These are phyloP conservation scores for Rosellinia necatrix DNA, from an alignment of 2,329 filamentous ascomycete species.

Conservation along the genomic window DNA sequence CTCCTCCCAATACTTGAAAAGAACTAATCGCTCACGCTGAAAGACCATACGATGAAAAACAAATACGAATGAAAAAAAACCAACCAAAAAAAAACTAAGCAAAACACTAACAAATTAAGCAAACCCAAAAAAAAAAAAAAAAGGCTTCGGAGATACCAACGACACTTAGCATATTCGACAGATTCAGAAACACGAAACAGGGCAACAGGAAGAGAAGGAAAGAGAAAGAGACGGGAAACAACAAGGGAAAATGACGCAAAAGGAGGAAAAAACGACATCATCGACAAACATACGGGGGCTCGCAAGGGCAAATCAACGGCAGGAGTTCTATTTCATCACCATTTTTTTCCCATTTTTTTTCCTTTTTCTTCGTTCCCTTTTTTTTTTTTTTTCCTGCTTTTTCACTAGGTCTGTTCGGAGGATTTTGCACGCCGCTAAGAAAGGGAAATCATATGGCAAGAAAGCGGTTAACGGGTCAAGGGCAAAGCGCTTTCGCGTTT, in stretches of 20 bases:
- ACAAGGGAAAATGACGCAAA: neutral
- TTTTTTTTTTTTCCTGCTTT: slow-evolving; percentile 3
- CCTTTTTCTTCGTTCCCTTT: neutral
- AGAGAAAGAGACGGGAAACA: slow-evolving; percentile 1
- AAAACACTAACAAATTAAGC: neutral
- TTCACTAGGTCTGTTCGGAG: too few species aligned
- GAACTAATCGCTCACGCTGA: slow-evolving; percentile 30
- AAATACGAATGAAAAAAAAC: too few species aligned
- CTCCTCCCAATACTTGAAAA: too few species aligned
- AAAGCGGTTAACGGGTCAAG: neutral
- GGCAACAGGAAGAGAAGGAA: neutral
- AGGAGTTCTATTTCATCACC: too few species aligned
- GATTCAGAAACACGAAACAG: slow-evolving; percentile 3
- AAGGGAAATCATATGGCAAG: neutral
- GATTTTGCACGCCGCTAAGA: too few species aligned
- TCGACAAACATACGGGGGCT: slow-evolving; percentile 1
- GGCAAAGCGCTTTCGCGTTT: neutral
- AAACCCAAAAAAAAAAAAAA: slow-evolving; percentile 3
- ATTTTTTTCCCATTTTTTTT: slow-evolving; percentile 2
- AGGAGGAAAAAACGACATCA: neutral
- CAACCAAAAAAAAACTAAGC: neutral
- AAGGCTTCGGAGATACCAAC: slow-evolving; percentile 9
- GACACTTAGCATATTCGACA: slow-evolving; percentile 1
- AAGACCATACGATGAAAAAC: too few species aligned
- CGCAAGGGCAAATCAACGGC: slow-evolving; percentile 22